phyloP scores from a whole-genome alignment of 2,329 filamentous ascomycete species.

The Botrytis sinoallii region DNA sequence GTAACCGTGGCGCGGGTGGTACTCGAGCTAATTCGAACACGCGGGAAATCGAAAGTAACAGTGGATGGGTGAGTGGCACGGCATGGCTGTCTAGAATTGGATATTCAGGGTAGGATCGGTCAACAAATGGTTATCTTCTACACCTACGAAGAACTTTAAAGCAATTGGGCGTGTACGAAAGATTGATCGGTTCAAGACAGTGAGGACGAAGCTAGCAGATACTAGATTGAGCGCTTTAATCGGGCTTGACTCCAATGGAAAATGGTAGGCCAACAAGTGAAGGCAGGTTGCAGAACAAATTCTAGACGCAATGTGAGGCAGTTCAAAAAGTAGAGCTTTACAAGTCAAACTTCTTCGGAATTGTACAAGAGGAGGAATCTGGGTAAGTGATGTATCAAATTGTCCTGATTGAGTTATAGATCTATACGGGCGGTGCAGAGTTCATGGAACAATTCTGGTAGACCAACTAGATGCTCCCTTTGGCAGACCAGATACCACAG shows the following conservation, averaged over 20 bases:
- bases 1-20: background rate
- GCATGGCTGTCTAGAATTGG: too few relatives aligned
- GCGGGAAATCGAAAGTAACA: background rate
- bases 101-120: background rate
- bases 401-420: background rate
- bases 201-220: background rate
- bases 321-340: background rate
- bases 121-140: background rate
- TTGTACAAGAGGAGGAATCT: background rate
- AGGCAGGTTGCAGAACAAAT: background rate
- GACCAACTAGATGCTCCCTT: background rate
- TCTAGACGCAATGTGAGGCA: background rate
- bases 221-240: background rate
- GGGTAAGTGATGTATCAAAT: too few relatives aligned
- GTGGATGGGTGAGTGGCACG: background rate
- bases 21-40: background rate
- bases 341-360: too few relatives aligned
- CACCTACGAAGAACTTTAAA: background rate
- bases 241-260: background rate
- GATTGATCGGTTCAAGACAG: too few relatives aligned
- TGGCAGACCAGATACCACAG: background rate
- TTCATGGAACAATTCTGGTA: background rate
- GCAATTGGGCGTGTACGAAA: background rate
- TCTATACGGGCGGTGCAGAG: background rate
- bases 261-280: background rate